Percentiles rank a stretch among this genome's conserved stretches.
phyloP scores from a whole-genome alignment of 306 rosid species.

The Cucurbita ficifolia region DNA sequence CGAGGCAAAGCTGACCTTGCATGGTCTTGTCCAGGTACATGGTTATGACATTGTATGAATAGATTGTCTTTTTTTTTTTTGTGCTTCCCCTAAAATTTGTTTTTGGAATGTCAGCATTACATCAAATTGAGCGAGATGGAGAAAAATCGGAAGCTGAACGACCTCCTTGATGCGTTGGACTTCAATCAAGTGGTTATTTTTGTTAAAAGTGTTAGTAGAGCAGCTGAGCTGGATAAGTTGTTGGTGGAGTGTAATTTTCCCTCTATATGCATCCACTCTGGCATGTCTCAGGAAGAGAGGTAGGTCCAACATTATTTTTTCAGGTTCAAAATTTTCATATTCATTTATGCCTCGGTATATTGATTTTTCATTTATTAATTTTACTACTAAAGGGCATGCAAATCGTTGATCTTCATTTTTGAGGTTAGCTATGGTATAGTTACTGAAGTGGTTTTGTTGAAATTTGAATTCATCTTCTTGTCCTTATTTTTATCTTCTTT shows the following conservation, averaged over 20 bases:
- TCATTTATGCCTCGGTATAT: background rate
- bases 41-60: background rate
- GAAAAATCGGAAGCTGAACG: constrained; percentile 92
- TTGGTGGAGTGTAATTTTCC: constrained; percentile 97
- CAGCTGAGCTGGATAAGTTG: constrained; percentile 93
- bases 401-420: background rate
- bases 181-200: constrained; percentile 95
- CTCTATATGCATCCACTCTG: constrained; percentile 94
- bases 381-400: background rate
- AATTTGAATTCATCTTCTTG: background rate
- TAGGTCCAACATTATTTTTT: constrained; percentile 8
- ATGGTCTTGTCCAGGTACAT: constrained; percentile 90
- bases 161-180: constrained; percentile 94
- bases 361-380: background rate
- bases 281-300: constrained; percentile 99
- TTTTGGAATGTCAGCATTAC: constrained; percentile 64
- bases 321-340: too few species aligned
- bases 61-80: background rate
- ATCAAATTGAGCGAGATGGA: constrained; percentile 91
- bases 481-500: background rate
- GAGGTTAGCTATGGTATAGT: background rate
- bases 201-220: constrained; percentile 92
- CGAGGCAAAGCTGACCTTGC: constrained; percentile 94
- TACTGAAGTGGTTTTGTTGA: background rate
- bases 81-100: background rate